Percentiles rank a stretch among this genome's conserved stretches.
Conservation (phyloP, 306 rosid species). For the Sophora flavescens region DNA sequence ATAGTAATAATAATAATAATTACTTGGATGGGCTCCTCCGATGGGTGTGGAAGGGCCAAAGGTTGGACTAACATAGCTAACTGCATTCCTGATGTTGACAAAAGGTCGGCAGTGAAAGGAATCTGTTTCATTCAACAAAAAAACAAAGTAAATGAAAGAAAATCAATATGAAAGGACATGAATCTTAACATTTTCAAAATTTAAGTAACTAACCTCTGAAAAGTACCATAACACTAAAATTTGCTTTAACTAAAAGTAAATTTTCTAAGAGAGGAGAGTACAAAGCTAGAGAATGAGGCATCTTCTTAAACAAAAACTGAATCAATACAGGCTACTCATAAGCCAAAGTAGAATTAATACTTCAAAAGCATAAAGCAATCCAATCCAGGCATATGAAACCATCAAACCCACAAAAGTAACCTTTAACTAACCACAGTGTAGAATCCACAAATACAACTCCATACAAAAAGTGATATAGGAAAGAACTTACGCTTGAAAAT, state of each 20-base stretch:
- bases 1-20: conserved; percentile 19
- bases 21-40: conserved; percentile 98
- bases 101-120: conserved; percentile 90
- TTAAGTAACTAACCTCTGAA: conserved; percentile 33
- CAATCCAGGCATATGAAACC: conserved; percentile 8
- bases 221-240: conserved; percentile 23
- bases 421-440: conserved; percentile 32
- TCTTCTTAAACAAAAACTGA: not conserved
- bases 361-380: conserved; percentile 21
- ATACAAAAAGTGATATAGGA: conserved; percentile 37
- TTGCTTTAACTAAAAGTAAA: conserved; percentile 33
- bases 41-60: conserved; percentile 93
- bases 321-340: not conserved
- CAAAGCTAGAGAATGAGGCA: not conserved
- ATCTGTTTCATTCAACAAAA: conserved; percentile 61
- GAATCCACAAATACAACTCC: conserved; percentile 31
- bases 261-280: conserved; percentile 24
- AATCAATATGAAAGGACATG: conserved; percentile 40
- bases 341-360: conserved; percentile 38
- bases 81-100: conserved; percentile 96
- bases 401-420: conserved; percentile 17
- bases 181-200: conserved; percentile 35
- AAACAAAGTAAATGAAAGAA: conserved; percentile 38
- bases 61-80: conserved; percentile 97
- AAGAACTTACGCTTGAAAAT: conserved; percentile 17